Evolutionary conservation across 2,329 filamentous ascomycete genomes (phyloP), one percentile per base, ranked within the genome.

Genomic region (Talaromyces amestolkiae): DNA sequence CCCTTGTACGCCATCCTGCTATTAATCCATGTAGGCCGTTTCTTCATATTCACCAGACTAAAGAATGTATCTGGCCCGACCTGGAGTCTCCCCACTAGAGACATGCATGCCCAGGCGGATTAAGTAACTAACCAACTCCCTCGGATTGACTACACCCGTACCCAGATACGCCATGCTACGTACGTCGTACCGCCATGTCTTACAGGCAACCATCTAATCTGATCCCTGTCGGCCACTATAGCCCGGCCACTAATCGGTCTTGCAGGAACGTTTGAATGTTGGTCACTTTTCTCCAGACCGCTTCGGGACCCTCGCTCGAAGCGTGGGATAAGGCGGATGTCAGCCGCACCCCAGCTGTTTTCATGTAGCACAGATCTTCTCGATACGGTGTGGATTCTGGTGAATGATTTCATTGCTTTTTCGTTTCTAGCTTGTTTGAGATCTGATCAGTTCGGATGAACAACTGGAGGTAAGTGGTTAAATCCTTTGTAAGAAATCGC

Each of bases 291-390:
- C 27, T 45, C 61, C 61, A 63, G 61, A 63, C 61, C 61, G 61
- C 61, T 43, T 49, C 47, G 45, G 37, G 27, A 19, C 24, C 51
- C 24, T 31, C 35, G 11, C 33, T 56, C 11, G 9, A 11, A 24
- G 47, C 41, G 41, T 24, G 13, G 41, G 31, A 63, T 22, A 63
- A 39, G 51, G 3, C 53, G 31, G 51, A 47, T 58, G 51, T 63
- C 61, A 63, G 61, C 61, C 61, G 61, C 61, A 63, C 61, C n/a
- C 49, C 61, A 58, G 61, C 61, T 58, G 27, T 56, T 63, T 63
- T 49, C 45, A 56, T 58, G 61, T 58, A 45, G 39, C 37, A 63
- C 39, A 63, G 49, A 63, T 58, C 61, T 22, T 58, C 51, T 63
- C 37, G 51, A 63, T 63, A 63, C 61, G 61, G 61, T 63, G 61